Base-by-base conservation (phyloP, 108 stramenopile genomes). In the Asterionellopsis glacialis region DNA sequence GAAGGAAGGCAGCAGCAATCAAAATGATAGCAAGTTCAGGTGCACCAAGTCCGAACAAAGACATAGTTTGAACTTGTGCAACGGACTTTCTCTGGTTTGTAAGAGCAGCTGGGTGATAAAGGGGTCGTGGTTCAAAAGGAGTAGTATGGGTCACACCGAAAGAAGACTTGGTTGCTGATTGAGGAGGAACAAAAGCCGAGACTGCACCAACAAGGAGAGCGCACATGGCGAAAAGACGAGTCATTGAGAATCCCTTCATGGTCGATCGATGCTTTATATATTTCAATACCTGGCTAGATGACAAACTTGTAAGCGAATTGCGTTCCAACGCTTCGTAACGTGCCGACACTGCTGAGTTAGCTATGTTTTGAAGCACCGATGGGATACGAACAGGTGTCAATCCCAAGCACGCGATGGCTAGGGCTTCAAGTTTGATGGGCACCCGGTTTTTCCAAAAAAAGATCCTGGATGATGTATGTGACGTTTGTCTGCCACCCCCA, bases 1-100 rank as follows among this genome's bases (percentile, higher is more conserved):
- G 68, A 59, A 96, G 68, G 63, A 96, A 93, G 53, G 94, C 94
- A 23, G 91, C 96, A 7, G 91, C 96, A 19, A 95, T 80, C 25
- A 89, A 53, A 65, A 95, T 91, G 24, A 96, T 69, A 55, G 84
- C 96, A 69, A 96, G 82, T 78, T 96, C 96, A 14, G 94, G 93
- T 22, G 81, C 94, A 45, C 96, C 96, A 24, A 96, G 74, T 49
- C 96, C 96, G 67, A 96, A 96, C 14, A 96, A 73, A 19, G 91
- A 89, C 83, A 88, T 86, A 6, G 87, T 86, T 73, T 90, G 87
- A 27, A 90, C 76, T 42, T 76, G 73, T 16, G 87, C 84, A 25
- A 93, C 63, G 11, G 92, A 93, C 33, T 76, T 81, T 25, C 88
- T 77, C 59, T 87, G 83, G 50, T 59, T 76, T 45, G 15, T 15